Evolutionary conservation across 208 protist species (phyloP).

Genomic region (Trypanosomatidae sp.): DNA sequence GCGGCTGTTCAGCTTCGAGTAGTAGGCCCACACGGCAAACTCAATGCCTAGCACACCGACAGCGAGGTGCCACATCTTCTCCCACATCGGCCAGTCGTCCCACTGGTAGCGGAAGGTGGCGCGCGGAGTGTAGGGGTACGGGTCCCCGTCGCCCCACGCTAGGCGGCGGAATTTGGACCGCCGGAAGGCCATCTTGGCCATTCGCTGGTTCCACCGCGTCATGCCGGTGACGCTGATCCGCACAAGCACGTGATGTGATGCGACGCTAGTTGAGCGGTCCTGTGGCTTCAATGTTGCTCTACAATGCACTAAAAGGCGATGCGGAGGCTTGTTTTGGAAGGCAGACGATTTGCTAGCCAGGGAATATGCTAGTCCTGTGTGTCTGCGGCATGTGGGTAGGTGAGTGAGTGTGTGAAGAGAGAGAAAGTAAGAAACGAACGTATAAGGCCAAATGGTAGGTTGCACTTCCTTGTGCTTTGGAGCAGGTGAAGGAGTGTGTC

Average conservation of each 20-base stretch:
- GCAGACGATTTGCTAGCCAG: not conserved
- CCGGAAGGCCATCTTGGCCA: conserved; percentile 90
- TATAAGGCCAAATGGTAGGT: not conserved
- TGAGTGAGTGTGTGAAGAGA: no score
- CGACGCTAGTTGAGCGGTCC: not conserved
- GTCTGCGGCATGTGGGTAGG: not conserved
- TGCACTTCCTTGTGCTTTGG: not conserved
- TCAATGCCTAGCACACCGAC: conserved; percentile 63
- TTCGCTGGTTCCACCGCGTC: conserved; percentile 87
- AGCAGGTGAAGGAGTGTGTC: not conserved
- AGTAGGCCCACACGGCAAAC: conserved; percentile 83
- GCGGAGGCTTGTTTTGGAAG: not conserved
- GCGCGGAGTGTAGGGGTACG: conserved; percentile 88
- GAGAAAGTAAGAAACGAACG: not conserved
- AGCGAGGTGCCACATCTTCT: conserved; percentile 85
- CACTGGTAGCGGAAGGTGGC: conserved; percentile 91
- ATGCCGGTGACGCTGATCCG: conserved; percentile 18
- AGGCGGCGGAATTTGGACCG: conserved; percentile 87
- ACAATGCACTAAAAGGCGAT: not conserved
- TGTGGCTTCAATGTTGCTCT: not conserved
- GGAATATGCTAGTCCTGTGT: not conserved
- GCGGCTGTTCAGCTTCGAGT: conserved; percentile 79
- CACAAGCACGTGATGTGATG: not conserved
- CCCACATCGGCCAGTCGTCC: conserved; percentile 91
- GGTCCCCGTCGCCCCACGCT: conserved; percentile 88